These are phyloP conservation scores for Ganoderma lucidum DNA, from an alignment of 1,284 basidiomycete genomes.

Conservation along the genomic window DNA sequence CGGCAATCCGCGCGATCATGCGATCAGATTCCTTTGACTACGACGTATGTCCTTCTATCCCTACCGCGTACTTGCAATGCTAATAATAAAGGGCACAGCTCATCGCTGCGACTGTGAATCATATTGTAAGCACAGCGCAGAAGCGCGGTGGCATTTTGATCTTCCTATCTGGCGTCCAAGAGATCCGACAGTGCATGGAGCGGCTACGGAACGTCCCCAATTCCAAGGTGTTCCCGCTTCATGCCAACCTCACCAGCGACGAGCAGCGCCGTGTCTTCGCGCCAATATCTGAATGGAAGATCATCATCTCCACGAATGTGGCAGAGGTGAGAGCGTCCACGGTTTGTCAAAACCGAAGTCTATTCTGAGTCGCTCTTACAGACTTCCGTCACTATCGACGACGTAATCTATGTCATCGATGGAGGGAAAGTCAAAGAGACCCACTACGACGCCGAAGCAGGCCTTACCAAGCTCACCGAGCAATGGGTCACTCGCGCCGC, in stretches of 20 bases:
- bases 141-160: conserved; percentile 78
- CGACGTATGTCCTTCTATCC: conserved; percentile 50
- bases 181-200: conserved; percentile 85
- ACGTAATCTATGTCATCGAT: conserved; percentile 88
- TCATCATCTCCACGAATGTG: conserved; percentile 92
- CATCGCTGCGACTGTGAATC: conserved; percentile 69
- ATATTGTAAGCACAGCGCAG: conserved; percentile 67
- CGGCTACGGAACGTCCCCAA: conserved; percentile 57
- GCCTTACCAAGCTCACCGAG: conserved; percentile 83
- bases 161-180: conserved; percentile 90
- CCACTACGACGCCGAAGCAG: conserved; percentile 79
- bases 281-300: conserved; percentile 76
- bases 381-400: conserved; percentile 96
- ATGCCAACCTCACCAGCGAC: conserved; percentile 87
- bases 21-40: conserved; percentile 80
- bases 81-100: conserved; percentile 52
- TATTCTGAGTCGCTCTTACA: conserved; percentile 45
- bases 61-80: conserved; percentile 1
- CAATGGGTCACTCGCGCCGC: conserved; percentile 85
- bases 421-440: conserved; percentile 92
- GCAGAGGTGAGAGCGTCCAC: conserved; percentile 62
- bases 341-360: not conserved
- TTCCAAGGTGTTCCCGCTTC: conserved; percentile 82
- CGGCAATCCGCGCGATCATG: conserved; percentile 68
- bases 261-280: conserved; percentile 88